Evolutionary conservation across 768 basidiomycete species (phyloP), one percentile per base, ranked within the genome.

Genomic region (Russula abietina): DNA sequence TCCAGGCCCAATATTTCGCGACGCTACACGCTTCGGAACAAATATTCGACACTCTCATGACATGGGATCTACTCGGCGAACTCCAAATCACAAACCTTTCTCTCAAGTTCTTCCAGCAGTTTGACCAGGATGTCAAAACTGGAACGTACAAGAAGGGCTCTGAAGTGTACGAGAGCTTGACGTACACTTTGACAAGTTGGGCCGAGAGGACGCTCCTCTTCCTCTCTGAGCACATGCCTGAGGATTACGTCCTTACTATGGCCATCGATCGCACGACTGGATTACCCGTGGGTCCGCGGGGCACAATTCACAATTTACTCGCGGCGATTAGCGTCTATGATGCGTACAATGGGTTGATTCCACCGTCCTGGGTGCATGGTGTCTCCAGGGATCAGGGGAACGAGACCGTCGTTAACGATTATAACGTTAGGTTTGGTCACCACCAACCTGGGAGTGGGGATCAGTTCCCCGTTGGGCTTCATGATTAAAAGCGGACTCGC

Each of bases 1-100:
- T 33, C 32, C 41, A 65, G 63, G 9, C 63, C 3, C 53, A 65
- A 16, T 62, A 56, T 45, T 65, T 57, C 28, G 54, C 28, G 32
- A 61, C 59, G 19, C 38, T 65, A 3, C 54, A 61, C 32, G 32
- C 53, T 4, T 30, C 60, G 2, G 64, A 57, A 22, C 55, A 65
- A 24, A 12, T 46, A 30, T 56, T 51, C 26, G 60, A 55, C 8
- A 59, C 63, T 1, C 46, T 57, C 16, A 51, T 24, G 4, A 65
- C 41, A 16, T 64, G 63, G 59, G 53, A 64, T 14, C 26, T 51
- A 9, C 32, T 62, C 28, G 50, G 55, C 30, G 26, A 33, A 45
- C 54, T 62, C 19, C 36, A 61, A 16, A 22, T 62, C 32, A 65
- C 64, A 8, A 30, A 43, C 32, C 6, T 52, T 22, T 53, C 64